Base-by-base conservation (phyloP, 208 protist genomes). In the Leishmania major region DNA sequence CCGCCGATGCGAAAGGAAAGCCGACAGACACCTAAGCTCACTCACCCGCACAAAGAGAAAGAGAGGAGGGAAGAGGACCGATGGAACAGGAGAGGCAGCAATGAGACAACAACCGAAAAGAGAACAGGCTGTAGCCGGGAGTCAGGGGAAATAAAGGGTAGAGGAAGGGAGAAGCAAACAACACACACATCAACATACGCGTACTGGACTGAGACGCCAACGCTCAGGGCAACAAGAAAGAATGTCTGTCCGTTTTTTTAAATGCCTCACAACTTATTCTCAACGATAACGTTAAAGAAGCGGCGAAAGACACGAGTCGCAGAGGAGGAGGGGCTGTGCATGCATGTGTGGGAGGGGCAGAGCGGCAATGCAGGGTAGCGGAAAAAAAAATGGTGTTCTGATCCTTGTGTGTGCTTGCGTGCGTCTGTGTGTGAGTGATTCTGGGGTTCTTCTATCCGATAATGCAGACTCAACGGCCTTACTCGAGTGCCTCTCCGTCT, bases 401-500 rank as follows among this genome's bases (percentile, higher is more conserved):
- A 31, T 40, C 62, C 62, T 43, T 64, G 28, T 51, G 40, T 15
- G 22, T 49, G 40, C 40, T 7, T 51, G 69, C 28, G 71, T 70
- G 19, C 60, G 22, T 84, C 19, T 83, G 79, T 78, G 49, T 69
- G 43, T 76, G 70, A 1, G 49, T 59, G 51, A 69, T n/a, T 67
- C 15, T 5, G 17, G 31, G 3, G 31, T 40, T 69, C 62, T 37
- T 19, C 31, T 69, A 10, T 69, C 13, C 31, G 25, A 35, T 2
- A 15, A 19, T 43, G 62, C 62, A 40, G 28, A 0, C 31, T 40
- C 31, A 22, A 7, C 11, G 31, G 17, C 3, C 62, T 5, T 17
- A 69, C 13, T 11, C 7, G 31, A 35, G 3, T 45, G 6, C 15
- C 69, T 28, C 28, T 25, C 37, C 17, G 2, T 25, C 37, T 37